Evolutionary conservation across 306 rosid genomes (phyloP).

Genomic region (Senna tora): DNA sequence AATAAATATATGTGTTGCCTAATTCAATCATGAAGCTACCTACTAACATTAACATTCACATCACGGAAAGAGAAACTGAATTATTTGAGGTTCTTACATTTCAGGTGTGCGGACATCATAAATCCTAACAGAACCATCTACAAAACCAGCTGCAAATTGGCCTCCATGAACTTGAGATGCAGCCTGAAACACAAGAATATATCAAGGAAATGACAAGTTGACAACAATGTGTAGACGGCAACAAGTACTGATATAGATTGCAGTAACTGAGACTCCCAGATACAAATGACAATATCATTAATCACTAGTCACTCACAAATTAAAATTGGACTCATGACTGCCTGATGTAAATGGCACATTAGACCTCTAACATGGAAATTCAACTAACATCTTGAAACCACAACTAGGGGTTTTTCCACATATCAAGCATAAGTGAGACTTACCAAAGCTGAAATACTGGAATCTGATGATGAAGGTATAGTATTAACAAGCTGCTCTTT

Average conservation of each 20-base stretch:
- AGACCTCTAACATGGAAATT: background rate
- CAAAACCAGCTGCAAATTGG: slow-evolving; percentile 93
- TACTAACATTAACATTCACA: background rate
- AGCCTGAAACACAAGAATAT: slow-evolving; percentile 53
- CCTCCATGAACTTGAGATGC: slow-evolving; percentile 98
- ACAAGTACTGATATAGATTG: background rate
- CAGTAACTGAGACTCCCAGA: background rate
- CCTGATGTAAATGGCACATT: slow-evolving; percentile 5
- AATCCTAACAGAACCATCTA: slow-evolving; percentile 86
- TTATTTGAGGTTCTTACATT: slow-evolving; percentile 58
- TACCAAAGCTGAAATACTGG: slow-evolving; percentile 92
- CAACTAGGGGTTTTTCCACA: background rate
- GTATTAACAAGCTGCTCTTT: slow-evolving; percentile 82
- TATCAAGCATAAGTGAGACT: slow-evolving; percentile 25
- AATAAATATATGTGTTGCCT: background rate
- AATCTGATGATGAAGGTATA: slow-evolving; percentile 80
- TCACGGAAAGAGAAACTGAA: slow-evolving; percentile 24
- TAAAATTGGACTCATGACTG: background rate
- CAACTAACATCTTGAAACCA: slow-evolving; percentile 6
- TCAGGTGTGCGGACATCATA: slow-evolving; percentile 89
- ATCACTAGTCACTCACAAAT: background rate
- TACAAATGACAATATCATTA: no score
- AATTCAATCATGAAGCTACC: slow-evolving; percentile 21
- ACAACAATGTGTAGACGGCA: background rate
- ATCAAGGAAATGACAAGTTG: background rate